Base-by-base conservation (phyloP, 768 basidiomycete genomes). In the Suillus decipiens region DNA sequence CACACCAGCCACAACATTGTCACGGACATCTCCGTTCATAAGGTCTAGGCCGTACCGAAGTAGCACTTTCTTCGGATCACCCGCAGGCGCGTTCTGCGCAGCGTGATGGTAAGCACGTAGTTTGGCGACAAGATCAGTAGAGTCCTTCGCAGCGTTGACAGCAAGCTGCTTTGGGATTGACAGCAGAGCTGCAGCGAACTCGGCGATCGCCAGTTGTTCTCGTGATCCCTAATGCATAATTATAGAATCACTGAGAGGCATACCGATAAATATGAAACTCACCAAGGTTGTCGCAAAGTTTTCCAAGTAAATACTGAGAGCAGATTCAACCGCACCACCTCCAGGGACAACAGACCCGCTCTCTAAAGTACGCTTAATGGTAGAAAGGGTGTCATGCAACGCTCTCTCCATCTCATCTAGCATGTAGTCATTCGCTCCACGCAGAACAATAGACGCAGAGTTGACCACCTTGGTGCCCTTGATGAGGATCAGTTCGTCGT, bases 391-490 rank as follows among this genome's bases (percentile, higher is more conserved):
- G 74, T 99, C 97, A 73, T 99, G 96, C 69, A 99, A 76, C 0
- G 94, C 90, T 55, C 97, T 83, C 79, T 99, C 97, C 97, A 99
- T 99, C 82, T 99, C 97, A 75, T 99, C 97, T 69, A 99, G 80
- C 92, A 98, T 95, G 76, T 96, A 98, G 76, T 99, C 97, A 76
- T 99, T 99, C 34, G 97, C 97, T 51, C 97, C 97, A 61, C 97
- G 86, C 63, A 99, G 82, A 63, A 99, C 86, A 71, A 99, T 92
- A 22, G 95, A 97, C 15, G 91, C 83, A 28, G 95, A 96, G 79
- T 80, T 95, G 72, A 99, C 96, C 47, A 95, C 90, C 78, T 96
- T 99, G 57, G 96, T 99, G 3, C 97, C 97, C 81, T 98, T 99
- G 81, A 99, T 82, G 67, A 99, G 80, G 75, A 99, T 99, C 51